Conservation (phyloP, 2,329 filamentous ascomycete species). For the Alternaria sp. region DNA sequence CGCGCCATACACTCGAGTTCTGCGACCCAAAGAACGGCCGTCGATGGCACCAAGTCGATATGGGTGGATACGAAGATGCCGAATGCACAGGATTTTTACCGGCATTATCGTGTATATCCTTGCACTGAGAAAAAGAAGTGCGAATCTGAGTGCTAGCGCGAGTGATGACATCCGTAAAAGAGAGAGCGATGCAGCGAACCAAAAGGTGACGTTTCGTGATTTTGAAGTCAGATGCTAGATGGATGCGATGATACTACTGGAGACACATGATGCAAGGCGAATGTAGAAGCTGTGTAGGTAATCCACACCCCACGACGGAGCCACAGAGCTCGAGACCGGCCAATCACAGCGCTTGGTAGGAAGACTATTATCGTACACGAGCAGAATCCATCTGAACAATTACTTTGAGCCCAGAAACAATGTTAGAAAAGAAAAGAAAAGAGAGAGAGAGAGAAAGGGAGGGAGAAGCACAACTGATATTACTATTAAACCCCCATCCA, state of each 20-base stretch:
- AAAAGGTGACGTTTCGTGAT: background rate
- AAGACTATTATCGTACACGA: too few species aligned
- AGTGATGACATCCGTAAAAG: background rate
- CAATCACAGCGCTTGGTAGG: too few species aligned
- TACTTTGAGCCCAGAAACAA: too few species aligned
- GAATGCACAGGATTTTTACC: background rate
- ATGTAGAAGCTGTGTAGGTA: background rate
- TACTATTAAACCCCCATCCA: too few species aligned
- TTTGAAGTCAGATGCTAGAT: conserved; percentile 1
- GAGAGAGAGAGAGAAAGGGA: too few species aligned
- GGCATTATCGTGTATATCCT: background rate
- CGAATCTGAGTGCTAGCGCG: background rate
- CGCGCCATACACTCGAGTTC: background rate
- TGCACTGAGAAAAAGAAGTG: background rate
- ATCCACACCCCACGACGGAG: background rate
- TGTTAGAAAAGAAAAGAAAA: too few species aligned
- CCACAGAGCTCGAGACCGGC: background rate
- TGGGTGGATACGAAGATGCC: background rate
- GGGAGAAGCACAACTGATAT: too few species aligned
- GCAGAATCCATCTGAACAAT: too few species aligned
- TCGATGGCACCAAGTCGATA: background rate
- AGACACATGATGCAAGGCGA: background rate
- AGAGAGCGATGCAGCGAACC: background rate
- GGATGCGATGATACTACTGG: background rate
- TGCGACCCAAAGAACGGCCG: background rate